Evolutionary conservation across 2,329 filamentous ascomycete species (phyloP), one percentile per base, ranked within the genome.

Genomic region (Alternaria sp.): DNA sequence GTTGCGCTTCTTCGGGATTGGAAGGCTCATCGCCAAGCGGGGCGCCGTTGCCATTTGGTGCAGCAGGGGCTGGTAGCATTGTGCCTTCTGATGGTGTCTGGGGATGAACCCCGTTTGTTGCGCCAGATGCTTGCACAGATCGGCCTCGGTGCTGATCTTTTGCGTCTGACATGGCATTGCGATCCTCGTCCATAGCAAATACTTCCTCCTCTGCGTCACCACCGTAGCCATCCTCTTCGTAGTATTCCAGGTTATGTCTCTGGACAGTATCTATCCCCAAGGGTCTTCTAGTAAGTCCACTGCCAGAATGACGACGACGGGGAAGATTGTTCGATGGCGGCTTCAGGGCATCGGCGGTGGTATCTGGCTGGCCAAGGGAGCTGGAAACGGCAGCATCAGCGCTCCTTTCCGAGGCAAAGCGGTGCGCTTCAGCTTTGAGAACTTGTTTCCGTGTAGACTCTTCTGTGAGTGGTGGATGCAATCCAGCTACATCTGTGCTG

Each of bases 161-260:
- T 15, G 56, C 26, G 26, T 68, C 58, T n/a, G 64, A 54, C 36
- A 60, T 11, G 4, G 54, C 30, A 23, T 69, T 74, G 7, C 62
- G 61, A 19, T 80, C 77, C 60, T 88, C 85, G 70, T 92, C 90
- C 88, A 91, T 91, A 3, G 86, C 74, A 70, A 92, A 92, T 7
- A 90, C 88, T 32, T 87, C 86, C 68, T 92, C 90, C 65, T 90
- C 91, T 69, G 89, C 89, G 79, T 95, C 93, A 2, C 89, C 92
- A 45, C 89, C 89, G 74, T 96, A 95, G 21, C 94, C 93, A 26
- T 95, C 93, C 70, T 97, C 93, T 74, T 97, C 93, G 72, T 96
- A 92, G 71, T 94, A 97, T 77, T 97, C 90, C n/a, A 97, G 84
- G 66, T 92, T 87, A n/a, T 93, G 91, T 56, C 91, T 85, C 10